These are phyloP conservation scores for Salinomyces thailandicus DNA, from an alignment of 2,329 filamentous ascomycete genomes.

Conservation along the genomic window DNA sequence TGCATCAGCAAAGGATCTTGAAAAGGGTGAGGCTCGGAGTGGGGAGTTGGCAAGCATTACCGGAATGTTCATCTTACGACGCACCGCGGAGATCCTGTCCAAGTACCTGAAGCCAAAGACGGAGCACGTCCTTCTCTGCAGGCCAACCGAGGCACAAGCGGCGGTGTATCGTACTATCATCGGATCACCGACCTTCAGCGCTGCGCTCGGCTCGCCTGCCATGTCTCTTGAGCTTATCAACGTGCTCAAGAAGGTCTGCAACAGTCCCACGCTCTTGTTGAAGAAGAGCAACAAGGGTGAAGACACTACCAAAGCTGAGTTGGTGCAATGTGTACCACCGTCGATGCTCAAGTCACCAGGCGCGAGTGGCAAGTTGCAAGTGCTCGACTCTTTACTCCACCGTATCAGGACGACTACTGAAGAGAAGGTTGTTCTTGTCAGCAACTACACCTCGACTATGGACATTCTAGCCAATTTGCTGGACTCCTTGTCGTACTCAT, in stretches of 20 bases:
- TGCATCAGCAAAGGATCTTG: slow-evolving; percentile 49
- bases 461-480: slow-evolving; percentile 55
- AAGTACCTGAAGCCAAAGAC: slow-evolving; percentile 57
- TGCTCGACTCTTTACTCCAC: slow-evolving; percentile 55
- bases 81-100: slow-evolving; percentile 55
- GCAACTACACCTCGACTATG: slow-evolving; percentile 63
- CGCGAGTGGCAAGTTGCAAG: slow-evolving; percentile 55
- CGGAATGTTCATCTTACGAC: slow-evolving; percentile 53
- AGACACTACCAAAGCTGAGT: slow-evolving; percentile 23
- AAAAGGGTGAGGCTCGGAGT: slow-evolving; percentile 52
- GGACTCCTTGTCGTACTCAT: slow-evolving; percentile 48
- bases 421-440: slow-evolving; percentile 66
- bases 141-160: slow-evolving; percentile 50
- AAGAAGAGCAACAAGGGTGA: slow-evolving; percentile 38
- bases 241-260: slow-evolving; percentile 64
- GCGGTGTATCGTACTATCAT: slow-evolving; percentile 54
- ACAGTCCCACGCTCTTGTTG: slow-evolving; percentile 53
- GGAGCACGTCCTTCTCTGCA: slow-evolving; percentile 57
- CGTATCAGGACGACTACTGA: slow-evolving; percentile 49
- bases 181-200: slow-evolving; percentile 53
- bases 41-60: slow-evolving; percentile 52
- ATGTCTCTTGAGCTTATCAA: slow-evolving; percentile 59
- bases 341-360: slow-evolving; percentile 47
- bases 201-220: slow-evolving; percentile 51
- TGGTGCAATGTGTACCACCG: slow-evolving; percentile 38